Evolutionary conservation across 2,329 filamentous ascomycete species (phyloP).

Genomic region (Volutella citrinella): DNA sequence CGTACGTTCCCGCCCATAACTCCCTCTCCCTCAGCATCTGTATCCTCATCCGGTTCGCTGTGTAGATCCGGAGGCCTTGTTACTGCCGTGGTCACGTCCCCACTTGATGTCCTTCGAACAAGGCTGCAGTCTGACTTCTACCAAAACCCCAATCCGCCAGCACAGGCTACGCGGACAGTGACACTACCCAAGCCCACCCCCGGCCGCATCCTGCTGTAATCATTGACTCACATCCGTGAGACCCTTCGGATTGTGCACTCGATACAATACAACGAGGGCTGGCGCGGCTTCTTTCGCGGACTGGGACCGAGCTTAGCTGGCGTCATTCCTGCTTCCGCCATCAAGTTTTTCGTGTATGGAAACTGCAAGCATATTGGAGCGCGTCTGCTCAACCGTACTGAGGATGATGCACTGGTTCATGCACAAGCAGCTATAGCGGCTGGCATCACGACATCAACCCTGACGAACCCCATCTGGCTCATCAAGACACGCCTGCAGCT

Average conservation of each 20-base stretch:
- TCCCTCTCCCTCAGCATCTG: background rate
- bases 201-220: constrained; percentile 55
- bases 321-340: constrained; percentile 66
- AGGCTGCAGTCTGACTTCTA: constrained; percentile 86
- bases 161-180: constrained; percentile 54
- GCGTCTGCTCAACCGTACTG: constrained; percentile 54
- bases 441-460: constrained; percentile 66
- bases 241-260: constrained; percentile 76
- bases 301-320: constrained; percentile 67
- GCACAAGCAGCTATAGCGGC: constrained; percentile 60
- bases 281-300: constrained; percentile 68
- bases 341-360: constrained; percentile 70
- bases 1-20: constrained; percentile 47
- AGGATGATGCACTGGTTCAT: constrained; percentile 58
- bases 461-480: constrained; percentile 73
- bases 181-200: constrained; percentile 49
- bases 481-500: constrained; percentile 70
- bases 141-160: constrained; percentile 67
- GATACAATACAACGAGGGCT: constrained; percentile 69
- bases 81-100: constrained; percentile 77
- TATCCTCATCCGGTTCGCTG: background rate
- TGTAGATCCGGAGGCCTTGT: constrained; percentile 77
- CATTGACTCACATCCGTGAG: constrained; percentile 68
- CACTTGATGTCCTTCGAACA: constrained; percentile 83
- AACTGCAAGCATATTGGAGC: constrained; percentile 67